Evolutionary conservation across 139 green algal species (phyloP), one percentile per base, ranked within the genome.

Genomic region (Micractinium conductrix): DNA sequence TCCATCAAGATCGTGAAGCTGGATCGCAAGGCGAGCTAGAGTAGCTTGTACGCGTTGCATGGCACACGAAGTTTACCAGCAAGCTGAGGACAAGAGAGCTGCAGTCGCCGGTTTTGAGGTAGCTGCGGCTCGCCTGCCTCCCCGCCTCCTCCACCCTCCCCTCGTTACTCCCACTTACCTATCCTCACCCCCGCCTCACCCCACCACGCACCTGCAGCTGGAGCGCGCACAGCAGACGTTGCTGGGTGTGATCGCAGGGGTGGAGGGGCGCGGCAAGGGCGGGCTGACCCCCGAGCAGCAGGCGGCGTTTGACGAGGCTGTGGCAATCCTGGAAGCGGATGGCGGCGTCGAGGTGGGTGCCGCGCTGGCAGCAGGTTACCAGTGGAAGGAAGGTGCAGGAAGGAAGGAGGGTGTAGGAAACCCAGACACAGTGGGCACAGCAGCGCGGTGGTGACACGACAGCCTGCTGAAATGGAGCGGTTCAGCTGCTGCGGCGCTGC

Each of bases 261-360:
- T 88, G 10, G 62, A 87, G 74, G 92, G 93, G 14, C 81, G 94
- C 28, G 94, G 94, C 43, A 93, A 93, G 67, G 86, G 83, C 43
- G 94, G 93, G 2, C 67, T 97, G 17, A 75, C 37, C 40, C 24
- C 79, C 0, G 85, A 92, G 38, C 86, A 94, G 71, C 87, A 85
- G 67, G 30, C 63, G 37, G 22, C 58, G 10, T 89, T 98, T 24
- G 87, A 92, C 3, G 85, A 67, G 35, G 94, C 94, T 28, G 89
- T 96, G 43, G 87, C 85, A 2, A 62, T 84, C 10, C 86, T 97
- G 19, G 95, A 98, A 83, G 80, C 71, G 1, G 75, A 90, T n/a
- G 86, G 89, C 33, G 93, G 92, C 65, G 67, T 93, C 16, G 43
- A 89, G 84, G 91, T 92, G 76, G 10, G 67, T 43, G 42, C 69